Base-by-base conservation (phyloP, 2,329 filamentous ascomycete genomes). In the Chaetomium sp. region DNA sequence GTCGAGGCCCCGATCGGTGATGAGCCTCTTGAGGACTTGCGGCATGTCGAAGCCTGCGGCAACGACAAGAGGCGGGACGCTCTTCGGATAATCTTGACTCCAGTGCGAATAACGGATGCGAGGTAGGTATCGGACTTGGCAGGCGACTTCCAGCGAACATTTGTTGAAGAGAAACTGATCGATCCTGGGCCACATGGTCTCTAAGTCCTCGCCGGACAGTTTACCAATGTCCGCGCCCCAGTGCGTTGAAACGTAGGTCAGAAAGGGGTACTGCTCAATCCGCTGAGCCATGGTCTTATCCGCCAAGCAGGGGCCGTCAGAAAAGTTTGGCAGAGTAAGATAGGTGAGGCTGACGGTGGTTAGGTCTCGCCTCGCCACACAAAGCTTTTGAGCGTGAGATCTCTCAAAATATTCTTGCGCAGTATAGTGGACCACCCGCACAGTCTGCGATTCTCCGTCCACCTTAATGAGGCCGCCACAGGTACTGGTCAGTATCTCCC, bases 381-480 rank as follows among this genome's bases (percentile, higher is more conserved):
- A 29, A 33, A 58, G 45, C 9, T 9, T 12, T 31, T 27, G 35
- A 5, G 33, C 5, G 45, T 58, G 56, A 1, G 42, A 33, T 50
- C 56, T 31, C n/a, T 50, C 42, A 6, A 58, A 50, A 19, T 50
- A 58, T 19, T 58, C 56, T 19, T 58, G 25, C 0, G 56, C n/a
- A 2, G 56, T 58, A n/a, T 58, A 58, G 27, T 58, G 56, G 25
- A 58, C 56, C 3, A 49, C 16, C 13, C 56, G 38, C 1, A 50
- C 42, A 1, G 42, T 58, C n/a, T 35, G 56, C 12, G 56, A 29
- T 29, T 58, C 42, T 2, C 42, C 27, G 27, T 58, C 56, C 16
- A 58, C 27, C 8, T 31, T 9, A 19, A 58, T 47, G 5, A 58
- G 56, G 31, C 56, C 56, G 9, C 56, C 56, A 8, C 56, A 58